Percentiles rank a stretch among this genome's conserved stretches.
Evolutionary conservation across 306 rosid genomes (phyloP).

Genomic region (Quercus robur): DNA sequence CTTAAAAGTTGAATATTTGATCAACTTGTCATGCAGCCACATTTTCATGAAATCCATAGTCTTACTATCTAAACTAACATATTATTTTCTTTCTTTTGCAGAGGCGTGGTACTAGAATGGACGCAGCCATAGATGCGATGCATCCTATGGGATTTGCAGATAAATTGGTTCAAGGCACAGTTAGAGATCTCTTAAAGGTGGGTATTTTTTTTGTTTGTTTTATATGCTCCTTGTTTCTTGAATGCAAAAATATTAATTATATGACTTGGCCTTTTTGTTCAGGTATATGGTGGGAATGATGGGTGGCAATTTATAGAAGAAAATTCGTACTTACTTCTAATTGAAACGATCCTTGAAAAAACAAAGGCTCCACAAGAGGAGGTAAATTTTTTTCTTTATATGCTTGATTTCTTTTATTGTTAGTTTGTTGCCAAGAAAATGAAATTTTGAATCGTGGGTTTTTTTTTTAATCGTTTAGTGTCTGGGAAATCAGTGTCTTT

Average conservation of each 20-base stretch:
- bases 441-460: background rate
- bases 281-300: slow-evolving; percentile 45
- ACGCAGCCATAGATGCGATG: slow-evolving; percentile 47
- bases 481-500: background rate
- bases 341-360: slow-evolving; percentile 38
- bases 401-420: background rate
- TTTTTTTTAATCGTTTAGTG: background rate
- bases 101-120: slow-evolving; percentile 28
- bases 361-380: slow-evolving; percentile 11
- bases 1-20: too few species aligned
- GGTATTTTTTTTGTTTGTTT: slow-evolving; percentile 8
- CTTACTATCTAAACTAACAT: too few species aligned
- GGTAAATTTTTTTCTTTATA: slow-evolving; percentile 15
- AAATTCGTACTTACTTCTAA: slow-evolving; percentile 29
- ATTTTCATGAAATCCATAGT: too few species aligned
- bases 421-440: background rate
- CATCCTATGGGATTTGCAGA: slow-evolving; percentile 21
- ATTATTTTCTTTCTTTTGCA: slow-evolving; percentile 5
- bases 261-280: background rate
- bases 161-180: slow-evolving; percentile 16
- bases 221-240: background rate
- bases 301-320: slow-evolving; percentile 52
- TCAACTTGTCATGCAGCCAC: too few species aligned
- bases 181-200: slow-evolving; percentile 36
- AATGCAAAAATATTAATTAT: background rate